Conservation (phyloP, 768 basidiomycete species). For the Suillus alpinus region DNA sequence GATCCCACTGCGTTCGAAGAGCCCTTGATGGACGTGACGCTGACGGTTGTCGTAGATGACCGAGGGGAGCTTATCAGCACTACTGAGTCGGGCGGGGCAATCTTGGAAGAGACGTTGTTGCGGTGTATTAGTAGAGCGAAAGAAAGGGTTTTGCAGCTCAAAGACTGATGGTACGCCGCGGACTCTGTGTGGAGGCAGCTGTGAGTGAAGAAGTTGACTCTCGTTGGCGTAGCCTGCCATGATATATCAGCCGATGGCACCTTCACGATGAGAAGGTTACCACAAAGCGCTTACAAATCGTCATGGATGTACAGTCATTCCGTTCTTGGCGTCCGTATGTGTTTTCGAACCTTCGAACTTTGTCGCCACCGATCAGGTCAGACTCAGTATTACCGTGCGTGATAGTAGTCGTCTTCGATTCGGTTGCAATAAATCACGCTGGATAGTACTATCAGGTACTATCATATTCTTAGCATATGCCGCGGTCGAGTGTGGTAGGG, state of each 20-base stretch:
- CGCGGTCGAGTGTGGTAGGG: background rate
- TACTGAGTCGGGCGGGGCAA: constrained; percentile 50
- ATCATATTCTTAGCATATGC: background rate
- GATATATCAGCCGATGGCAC: background rate
- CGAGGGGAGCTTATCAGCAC: constrained; percentile 46
- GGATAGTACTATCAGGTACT: background rate
- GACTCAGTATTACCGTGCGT: background rate
- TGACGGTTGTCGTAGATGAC: constrained; percentile 62
- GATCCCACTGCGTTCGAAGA: constrained; percentile 94
- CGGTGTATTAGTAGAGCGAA: constrained; percentile 6
- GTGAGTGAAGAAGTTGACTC: background rate
- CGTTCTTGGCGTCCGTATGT: background rate
- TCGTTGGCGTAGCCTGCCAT: background rate
- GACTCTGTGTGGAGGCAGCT: background rate
- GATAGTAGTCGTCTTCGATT: background rate
- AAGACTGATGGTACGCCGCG: background rate
- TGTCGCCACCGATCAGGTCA: background rate
- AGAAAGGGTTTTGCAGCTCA: constrained; percentile 5
- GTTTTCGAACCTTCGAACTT: background rate
- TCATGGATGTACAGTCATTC: background rate
- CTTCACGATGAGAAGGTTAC: background rate
- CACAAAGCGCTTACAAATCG: background rate
- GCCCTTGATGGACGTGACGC: constrained; percentile 70
- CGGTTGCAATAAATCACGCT: background rate
- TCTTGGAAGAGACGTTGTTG: constrained; percentile 1